Base-by-base conservation (phyloP, 2,329 filamentous ascomycete genomes). In the Ophiostoma perfectum region DNA sequence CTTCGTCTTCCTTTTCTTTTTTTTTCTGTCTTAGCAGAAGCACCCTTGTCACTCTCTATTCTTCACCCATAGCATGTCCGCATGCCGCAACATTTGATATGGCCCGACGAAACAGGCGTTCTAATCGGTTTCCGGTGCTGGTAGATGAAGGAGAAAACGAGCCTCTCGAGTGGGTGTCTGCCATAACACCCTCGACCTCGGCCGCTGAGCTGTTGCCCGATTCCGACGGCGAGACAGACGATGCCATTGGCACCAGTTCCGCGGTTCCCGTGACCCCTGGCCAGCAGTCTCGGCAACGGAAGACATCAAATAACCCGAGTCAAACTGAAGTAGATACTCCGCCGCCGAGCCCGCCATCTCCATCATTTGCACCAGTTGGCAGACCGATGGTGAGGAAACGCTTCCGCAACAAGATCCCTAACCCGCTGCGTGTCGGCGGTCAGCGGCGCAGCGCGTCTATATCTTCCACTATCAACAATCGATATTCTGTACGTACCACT, bases 361-460 rank as follows among this genome's bases (percentile, higher is more conserved):
- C 83, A 5, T 80, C 79, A 9, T 88, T 87, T 74, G 85, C 85
- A 12, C 85, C 85, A 39, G 81, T 81, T 69, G 85, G 85, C 44
- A 81, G 82, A 67, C 85, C 85, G 67, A 78, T 81, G 67, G 80
- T 86, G 41, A 81, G 80, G 74, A 79, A 82, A 38, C 83, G 82
- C 68, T 86, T 86, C 71, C 83, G 84, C 66, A 77, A 76, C 72
- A 81, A 82, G 66, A 77, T 79, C 8, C 79, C 82, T 2, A 78
- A 78, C 44, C 78, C 80, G 66, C 75, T 85, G 65, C 77, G 77
- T 39, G 75, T 86, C 67, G 76, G 80, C 63, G 78, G 80, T 36
- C 78, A 78, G 6, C 73, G 74, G 9, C 73, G 74, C 62, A 78
- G 77, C 38, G 75, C 77, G 45, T 76, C 81, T 11, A 75, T 84